Conservation (phyloP, 1,139 yeast genomes). For the Saccharomycopsis hybrid region DNA sequence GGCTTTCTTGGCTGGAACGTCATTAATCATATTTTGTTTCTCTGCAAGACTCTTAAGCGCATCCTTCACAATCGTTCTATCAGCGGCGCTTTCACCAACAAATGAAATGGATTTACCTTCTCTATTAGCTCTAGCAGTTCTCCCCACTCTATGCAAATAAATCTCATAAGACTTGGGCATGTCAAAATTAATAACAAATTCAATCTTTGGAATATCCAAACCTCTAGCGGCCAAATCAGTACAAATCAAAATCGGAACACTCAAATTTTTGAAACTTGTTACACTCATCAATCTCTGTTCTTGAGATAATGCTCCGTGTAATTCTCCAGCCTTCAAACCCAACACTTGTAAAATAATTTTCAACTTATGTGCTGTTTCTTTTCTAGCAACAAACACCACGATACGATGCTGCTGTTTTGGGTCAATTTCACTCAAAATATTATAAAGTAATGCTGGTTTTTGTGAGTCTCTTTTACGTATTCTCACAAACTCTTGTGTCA, state of each 20-base stretch:
- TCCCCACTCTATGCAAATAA: conserved; percentile 95
- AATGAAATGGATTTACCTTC: conserved; percentile 88
- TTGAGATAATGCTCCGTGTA: conserved; percentile 91
- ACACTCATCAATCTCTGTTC: conserved; percentile 90
- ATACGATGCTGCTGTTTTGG: conserved; percentile 57
- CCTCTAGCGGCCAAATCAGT: conserved; percentile 99
- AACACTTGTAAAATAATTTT: conserved; percentile 79
- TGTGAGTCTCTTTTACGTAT: conserved; percentile 81
- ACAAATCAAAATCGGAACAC: conserved; percentile 84
- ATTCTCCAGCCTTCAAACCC: conserved; percentile 84
- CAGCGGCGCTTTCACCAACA: conserved; percentile 85
- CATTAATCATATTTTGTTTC: conserved; percentile 18
- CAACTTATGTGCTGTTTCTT: conserved; percentile 82
- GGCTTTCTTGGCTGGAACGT: conserved; percentile 41
- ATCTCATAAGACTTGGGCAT: conserved; percentile 92
- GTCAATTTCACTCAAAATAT: conserved; percentile 62
- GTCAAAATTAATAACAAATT: conserved; percentile 86
- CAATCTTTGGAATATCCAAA: conserved; percentile 96
- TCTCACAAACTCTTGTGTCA: conserved; percentile 89
- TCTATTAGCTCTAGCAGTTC: conserved; percentile 99
- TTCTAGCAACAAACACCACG: conserved; percentile 86
- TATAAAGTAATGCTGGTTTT: conserved; percentile 76
- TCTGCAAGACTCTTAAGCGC: conserved; percentile 65
- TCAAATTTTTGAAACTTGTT: conserved; percentile 70
- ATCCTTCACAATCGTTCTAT: conserved; percentile 80